These are phyloP conservation scores for Periconia digitata DNA, from an alignment of 2,329 filamentous ascomycete genomes.

Conservation along the genomic window DNA sequence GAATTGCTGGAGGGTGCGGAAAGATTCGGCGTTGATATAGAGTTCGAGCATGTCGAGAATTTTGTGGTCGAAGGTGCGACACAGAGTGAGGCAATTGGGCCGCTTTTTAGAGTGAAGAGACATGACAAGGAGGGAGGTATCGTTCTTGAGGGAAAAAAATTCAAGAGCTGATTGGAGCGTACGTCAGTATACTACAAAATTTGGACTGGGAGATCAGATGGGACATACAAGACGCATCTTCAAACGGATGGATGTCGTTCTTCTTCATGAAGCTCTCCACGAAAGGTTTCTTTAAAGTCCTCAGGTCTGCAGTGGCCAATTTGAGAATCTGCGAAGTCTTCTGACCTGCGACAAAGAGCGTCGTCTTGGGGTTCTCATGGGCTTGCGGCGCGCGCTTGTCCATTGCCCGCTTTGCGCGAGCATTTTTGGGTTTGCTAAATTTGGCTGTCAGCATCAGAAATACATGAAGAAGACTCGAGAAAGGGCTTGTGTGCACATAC, in stretches of 20 bases:
- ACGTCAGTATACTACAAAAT: too few relatives aligned
- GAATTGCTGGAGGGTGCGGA: constrained; percentile 72
- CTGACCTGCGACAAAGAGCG: constrained; percentile 86
- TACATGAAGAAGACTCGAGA: neutral
- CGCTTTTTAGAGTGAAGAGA: constrained; percentile 89
- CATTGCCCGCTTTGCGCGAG: constrained; percentile 91
- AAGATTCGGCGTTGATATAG: constrained; percentile 73
- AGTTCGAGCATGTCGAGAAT: constrained; percentile 95
- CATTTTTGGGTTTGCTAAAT: constrained; percentile 69
- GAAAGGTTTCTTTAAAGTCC: constrained; percentile 80
- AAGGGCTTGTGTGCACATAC: constrained; percentile 25
- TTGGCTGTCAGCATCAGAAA: constrained; percentile 3
- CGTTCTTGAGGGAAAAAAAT: constrained; percentile 97
- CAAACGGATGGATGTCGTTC: constrained; percentile 93
- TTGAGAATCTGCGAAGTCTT: constrained; percentile 81
- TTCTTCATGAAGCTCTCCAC: constrained; percentile 95
- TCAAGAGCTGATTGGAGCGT: constrained; percentile 60
- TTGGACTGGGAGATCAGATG: neutral
- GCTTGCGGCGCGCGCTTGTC: constrained; percentile 90
- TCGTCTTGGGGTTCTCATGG: constrained; percentile 85
- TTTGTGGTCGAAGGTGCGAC: constrained; percentile 81
- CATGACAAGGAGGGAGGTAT: constrained; percentile 82
- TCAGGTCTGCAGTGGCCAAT: constrained; percentile 81
- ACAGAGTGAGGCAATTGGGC: constrained; percentile 83
- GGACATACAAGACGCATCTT: constrained; percentile 67